Evolutionary conservation across 768 basidiomycete species (phyloP).

Genomic region (Termitomyces bulborhizus): DNA sequence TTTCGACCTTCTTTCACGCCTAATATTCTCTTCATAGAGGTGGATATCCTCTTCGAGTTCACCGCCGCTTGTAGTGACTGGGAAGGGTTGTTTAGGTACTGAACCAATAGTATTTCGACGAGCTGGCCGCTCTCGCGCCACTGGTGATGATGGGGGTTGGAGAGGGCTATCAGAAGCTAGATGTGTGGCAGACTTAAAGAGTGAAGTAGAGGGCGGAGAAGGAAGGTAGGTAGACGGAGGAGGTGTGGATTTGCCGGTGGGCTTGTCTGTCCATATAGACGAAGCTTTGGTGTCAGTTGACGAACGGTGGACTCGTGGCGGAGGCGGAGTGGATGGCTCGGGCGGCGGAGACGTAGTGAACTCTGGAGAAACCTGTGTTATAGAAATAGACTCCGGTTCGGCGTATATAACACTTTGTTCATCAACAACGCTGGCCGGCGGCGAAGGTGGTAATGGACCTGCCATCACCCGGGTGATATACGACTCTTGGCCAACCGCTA

Average conservation of each 20-base stretch:
- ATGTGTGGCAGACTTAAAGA: constrained; percentile 19
- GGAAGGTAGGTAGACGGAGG: constrained; percentile 8
- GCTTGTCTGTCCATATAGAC: constrained; percentile 20
- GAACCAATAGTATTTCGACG: constrained; percentile 74
- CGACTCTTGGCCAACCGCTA: constrained; percentile 3
- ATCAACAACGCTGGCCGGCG: constrained; percentile 25
- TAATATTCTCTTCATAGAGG: constrained; percentile 82
- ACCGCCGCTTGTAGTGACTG: constrained; percentile 29
- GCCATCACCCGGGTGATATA: constrained; percentile 14
- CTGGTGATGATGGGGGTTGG: constrained; percentile 38
- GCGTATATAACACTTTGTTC: not conserved
- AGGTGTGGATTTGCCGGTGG: constrained; percentile 12
- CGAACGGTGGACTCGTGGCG: constrained; percentile 32
- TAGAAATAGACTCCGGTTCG: constrained; percentile 10
- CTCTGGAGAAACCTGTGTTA: not conserved
- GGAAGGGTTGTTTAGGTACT: constrained; percentile 20
- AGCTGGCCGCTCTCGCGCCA: constrained; percentile 34
- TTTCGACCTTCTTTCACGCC: constrained; percentile 71
- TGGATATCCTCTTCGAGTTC: constrained; percentile 79
- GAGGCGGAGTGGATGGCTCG: constrained; percentile 5
- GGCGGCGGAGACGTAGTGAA: not conserved
- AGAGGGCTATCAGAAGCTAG: constrained; percentile 39
- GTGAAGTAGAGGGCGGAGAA: constrained; percentile 15
- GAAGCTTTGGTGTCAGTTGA: constrained; percentile 46
- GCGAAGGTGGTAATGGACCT: constrained; percentile 24